Evolutionary conservation across 2,329 filamentous ascomycete genomes (phyloP), one percentile per base, ranked within the genome.

Genomic region (Penicillium sp.): DNA sequence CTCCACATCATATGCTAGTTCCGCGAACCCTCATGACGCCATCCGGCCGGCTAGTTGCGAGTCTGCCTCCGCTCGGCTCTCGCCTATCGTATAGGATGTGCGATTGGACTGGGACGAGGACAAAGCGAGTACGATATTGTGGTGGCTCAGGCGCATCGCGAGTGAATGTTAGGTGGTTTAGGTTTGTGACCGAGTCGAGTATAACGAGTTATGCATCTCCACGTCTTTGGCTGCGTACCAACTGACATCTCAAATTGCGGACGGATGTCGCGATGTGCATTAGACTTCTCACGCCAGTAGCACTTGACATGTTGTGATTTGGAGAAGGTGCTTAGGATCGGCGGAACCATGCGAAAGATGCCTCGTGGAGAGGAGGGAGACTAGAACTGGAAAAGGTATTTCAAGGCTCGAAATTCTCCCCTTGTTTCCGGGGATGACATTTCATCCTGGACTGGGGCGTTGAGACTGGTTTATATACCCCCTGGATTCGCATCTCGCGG

Each of bases 301-400:
- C 41, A 44, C 47, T 44, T 23, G 42, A 18, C 44, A 52, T 57
- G 55, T 57, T 53, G 52, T 55, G 52, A 57, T 57, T 40, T 40
- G 40, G 39, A 37, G 31, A 41, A 41, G 33, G 31, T 28, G n/a
- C 13, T 27, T 23, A 23, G 29, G 25, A 33, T 27, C 12, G 23
- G n/a, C 28, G 44, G 38, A 46, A 44, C 35, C 44, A 49, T 44
- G 44, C 42, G 29, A 46, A 44, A 42, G 42, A 52, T 40, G 37
- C 37, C 42, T 38, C 25, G 27, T 46, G 38, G 47, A 37, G 18
- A 18, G 8, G 32, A 35, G 4, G 7, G 15, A 20, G 15, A 35
- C 15, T 35, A 35, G 23, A 27, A 10, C 7, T 31, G 2, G n/a
- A 29, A 15, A 18, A 47, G 10, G 24, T 56, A 58, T 56, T 50